Evolutionary conservation across 768 basidiomycete genomes (phyloP), one percentile per base, ranked within the genome.

Genomic region (Trametes meyenii): DNA sequence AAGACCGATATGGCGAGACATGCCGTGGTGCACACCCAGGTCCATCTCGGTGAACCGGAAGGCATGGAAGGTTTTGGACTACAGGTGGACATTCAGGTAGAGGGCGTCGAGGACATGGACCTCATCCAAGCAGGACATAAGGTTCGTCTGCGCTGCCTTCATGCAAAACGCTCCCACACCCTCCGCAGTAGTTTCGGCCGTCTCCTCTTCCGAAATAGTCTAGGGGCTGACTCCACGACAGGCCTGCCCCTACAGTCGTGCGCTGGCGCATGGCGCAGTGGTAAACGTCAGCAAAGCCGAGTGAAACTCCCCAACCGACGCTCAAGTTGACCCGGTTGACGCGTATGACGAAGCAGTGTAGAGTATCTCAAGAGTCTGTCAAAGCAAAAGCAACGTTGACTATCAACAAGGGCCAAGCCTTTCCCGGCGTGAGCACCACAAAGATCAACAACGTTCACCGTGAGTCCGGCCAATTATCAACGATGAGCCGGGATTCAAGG

Each of bases 221-320:
- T 19, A 29, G 1, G 35, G 10, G 33, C 53, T 42, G 38, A 53
- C n/a, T 50, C 58, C 55, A 60, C 53, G 44, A 51, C 42, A 89
- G 88, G 77, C 81, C 44, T 89, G 88, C 70, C 87, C 88, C 0
- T 89, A 89, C 68, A 87, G 86, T 52, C 84, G 88, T 52, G 85
- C 86, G 2, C 71, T 88, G 67, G 74, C 73, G n/a, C 77, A 85
- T 65, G 87, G 87, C 5, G 75, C 77, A 1, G 77, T 80, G 19
- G 85, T 89, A 24, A 87, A 85, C 36, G 80, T 88, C 26, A 80
- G 83, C 49, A 81, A 78, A 65, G 79, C 76, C 16, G 83, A 64
- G 73, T 50, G 29, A 35, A 0, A 26, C 35, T 23, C 24, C 19
- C 36, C 11, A 24, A 2, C 36, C 29, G 17, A 19, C n/a, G 13